Conservation (phyloP, 225 moss, liverwort and hornwort genomes). For the Pseudisothecium myosuroides region DNA sequence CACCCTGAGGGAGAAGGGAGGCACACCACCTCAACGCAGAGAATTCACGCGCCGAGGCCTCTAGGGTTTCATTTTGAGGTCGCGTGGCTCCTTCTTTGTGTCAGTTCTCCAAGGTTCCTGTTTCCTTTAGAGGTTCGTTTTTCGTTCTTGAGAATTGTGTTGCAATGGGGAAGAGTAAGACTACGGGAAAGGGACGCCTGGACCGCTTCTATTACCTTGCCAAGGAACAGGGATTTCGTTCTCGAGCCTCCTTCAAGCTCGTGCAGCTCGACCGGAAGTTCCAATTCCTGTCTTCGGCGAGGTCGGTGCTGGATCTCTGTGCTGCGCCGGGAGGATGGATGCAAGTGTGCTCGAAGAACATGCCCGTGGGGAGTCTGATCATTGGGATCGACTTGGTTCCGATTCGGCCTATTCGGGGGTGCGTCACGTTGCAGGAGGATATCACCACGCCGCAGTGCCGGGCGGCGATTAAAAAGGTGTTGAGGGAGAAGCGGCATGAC, state of each 20-base stretch:
- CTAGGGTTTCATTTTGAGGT: background rate
- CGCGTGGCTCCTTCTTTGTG: background rate
- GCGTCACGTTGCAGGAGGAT: conserved; percentile 84
- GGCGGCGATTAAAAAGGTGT: conserved; percentile 61
- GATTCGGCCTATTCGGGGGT: conserved; percentile 88
- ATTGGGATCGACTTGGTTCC: conserved; percentile 96
- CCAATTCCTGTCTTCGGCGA: conserved; percentile 52
- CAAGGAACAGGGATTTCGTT: conserved; percentile 95
- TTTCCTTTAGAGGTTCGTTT: background rate
- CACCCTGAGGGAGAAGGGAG: background rate
- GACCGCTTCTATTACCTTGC: conserved; percentile 96
- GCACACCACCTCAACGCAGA: background rate
- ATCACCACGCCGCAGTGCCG: conserved; percentile 89
- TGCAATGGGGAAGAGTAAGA: conserved; percentile 84
- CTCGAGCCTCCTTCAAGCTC: conserved; percentile 95
- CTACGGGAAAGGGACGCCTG: conserved; percentile 91
- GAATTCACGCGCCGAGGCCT: background rate
- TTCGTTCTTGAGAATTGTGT: background rate
- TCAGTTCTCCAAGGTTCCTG: background rate
- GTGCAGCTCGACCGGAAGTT: conserved; percentile 93
- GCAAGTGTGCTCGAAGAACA: conserved; percentile 88
- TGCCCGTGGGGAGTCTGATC: conserved; percentile 88
- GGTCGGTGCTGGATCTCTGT: conserved; percentile 92
- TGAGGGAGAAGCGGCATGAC: conserved; percentile 79
- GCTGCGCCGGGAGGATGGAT: conserved; percentile 99